phyloP scores from a whole-genome alignment of 2,329 filamentous ascomycete species.

The Aspergillus caelatus region DNA sequence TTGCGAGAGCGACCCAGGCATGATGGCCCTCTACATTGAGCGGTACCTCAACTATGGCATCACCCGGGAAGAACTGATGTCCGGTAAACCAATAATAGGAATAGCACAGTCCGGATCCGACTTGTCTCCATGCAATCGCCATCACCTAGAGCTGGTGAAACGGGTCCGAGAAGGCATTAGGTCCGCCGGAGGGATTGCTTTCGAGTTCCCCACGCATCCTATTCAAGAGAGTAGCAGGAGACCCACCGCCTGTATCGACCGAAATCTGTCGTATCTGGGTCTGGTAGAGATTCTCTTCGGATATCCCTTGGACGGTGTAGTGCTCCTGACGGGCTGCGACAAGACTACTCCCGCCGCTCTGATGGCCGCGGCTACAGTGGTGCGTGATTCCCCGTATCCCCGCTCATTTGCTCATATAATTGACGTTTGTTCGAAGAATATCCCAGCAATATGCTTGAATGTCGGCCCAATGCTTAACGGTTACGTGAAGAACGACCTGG shows the following conservation, averaged over 20 bases:
- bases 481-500: conserved; percentile 44
- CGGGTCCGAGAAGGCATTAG: conserved; percentile 55
- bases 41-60: conserved; percentile 56
- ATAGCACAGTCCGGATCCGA: conserved; percentile 58
- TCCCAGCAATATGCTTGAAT: conserved; percentile 56
- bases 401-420: not conserved
- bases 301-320: conserved; percentile 55
- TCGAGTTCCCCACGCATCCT: conserved; percentile 57
- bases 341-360: conserved; percentile 56
- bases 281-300: conserved; percentile 53
- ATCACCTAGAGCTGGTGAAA: conserved; percentile 54
- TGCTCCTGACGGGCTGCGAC: conserved; percentile 56
- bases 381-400: conserved; percentile 21
- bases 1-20: conserved; percentile 44
- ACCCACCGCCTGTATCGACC: conserved; percentile 54
- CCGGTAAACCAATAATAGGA: conserved; percentile 55
- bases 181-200: conserved; percentile 52
- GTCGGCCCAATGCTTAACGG: conserved; percentile 59
- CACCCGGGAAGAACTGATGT: conserved; percentile 53
- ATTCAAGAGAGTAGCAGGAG: conserved; percentile 54
- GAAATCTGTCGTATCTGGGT: conserved; percentile 53
- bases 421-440: conserved; percentile 41
- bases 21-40: conserved; percentile 54
- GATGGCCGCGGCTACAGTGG: conserved; percentile 56
- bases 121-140: conserved; percentile 54